These are phyloP conservation scores for Magnusiomyces clavatus DNA, from an alignment of 1,139 yeast genomes.

Conservation along the genomic window DNA sequence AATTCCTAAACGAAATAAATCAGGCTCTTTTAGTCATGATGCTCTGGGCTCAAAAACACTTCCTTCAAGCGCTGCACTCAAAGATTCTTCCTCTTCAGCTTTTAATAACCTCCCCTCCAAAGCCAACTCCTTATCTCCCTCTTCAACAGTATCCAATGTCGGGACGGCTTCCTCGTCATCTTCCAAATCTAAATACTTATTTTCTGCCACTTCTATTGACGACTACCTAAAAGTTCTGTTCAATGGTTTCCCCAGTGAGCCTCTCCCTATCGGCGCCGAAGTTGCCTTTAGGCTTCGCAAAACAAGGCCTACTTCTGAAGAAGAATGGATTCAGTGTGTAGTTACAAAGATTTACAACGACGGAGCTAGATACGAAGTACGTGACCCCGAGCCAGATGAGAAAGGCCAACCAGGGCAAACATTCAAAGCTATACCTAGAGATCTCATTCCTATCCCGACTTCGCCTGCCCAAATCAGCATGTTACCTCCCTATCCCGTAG, in stretches of 20 bases:
- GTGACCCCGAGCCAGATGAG: conserved; percentile 98
- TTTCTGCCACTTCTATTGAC: not conserved
- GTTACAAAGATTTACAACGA: conserved; percentile 72
- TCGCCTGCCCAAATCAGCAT: conserved; percentile 28
- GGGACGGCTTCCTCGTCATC: not conserved
- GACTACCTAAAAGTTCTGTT: conserved; percentile 2
- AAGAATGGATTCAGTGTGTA: conserved; percentile 96
- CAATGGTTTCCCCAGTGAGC: not conserved
- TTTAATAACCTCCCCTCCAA: not conserved
- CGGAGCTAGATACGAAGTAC: conserved; percentile 66
- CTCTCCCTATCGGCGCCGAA: conserved; percentile 52
- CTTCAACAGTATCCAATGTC: not conserved
- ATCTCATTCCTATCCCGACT: conserved; percentile 67
- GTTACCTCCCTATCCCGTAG: conserved; percentile 58
- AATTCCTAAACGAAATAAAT: no score
- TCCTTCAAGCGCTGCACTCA: not conserved
- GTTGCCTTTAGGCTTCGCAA: conserved; percentile 72
- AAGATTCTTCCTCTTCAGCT: not conserved
- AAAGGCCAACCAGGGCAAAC: conserved; percentile 82
- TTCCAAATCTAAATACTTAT: not conserved
- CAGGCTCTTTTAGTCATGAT: no score
- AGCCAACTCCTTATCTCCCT: not conserved
- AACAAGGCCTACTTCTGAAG: conserved; percentile 40
- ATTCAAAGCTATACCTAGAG: conserved; percentile 75
- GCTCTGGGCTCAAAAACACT: no score